Conservation (phyloP, 2,329 filamentous ascomycete genomes). For the Fusarium sp. region DNA sequence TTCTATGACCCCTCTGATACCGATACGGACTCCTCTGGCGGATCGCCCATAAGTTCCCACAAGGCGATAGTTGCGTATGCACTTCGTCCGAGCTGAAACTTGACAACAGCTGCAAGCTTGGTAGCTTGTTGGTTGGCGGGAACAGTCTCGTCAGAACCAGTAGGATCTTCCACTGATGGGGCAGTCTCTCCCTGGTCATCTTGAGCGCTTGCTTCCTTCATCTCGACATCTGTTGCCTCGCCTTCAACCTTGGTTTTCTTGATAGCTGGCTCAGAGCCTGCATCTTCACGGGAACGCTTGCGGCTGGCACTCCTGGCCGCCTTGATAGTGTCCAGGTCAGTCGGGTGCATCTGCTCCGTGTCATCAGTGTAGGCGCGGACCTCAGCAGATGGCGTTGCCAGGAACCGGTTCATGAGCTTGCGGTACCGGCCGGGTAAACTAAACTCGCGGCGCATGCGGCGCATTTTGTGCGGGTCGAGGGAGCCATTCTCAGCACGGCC, state of each 20-base stretch:
- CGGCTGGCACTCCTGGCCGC: conserved; percentile 49
- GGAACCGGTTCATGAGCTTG: conserved; percentile 83
- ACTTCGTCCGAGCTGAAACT: conserved; percentile 82
- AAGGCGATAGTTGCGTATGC: conserved; percentile 90
- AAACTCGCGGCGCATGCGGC: conserved; percentile 86
- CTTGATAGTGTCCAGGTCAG: conserved; percentile 82
- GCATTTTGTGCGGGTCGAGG: conserved; percentile 90
- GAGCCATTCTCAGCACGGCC: conserved; percentile 80
- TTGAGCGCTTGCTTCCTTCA: conserved; percentile 27
- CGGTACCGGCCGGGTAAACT: conserved; percentile 92
- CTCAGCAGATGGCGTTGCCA: conserved; percentile 75
- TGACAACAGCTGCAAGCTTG: conserved; percentile 78
- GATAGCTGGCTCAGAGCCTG: conserved; percentile 28
- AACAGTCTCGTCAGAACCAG: conserved; percentile 16
- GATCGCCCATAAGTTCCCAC: conserved; percentile 79
- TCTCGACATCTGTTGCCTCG: conserved; percentile 30
- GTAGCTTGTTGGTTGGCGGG: conserved; percentile 37
- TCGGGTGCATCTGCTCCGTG: conserved; percentile 89
- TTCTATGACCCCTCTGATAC: conserved; percentile 8
- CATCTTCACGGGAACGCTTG: conserved; percentile 43
- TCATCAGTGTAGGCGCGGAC: conserved; percentile 79
- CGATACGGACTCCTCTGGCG: conserved; percentile 45
- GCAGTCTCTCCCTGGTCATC: conserved; percentile 16
- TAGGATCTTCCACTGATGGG: conserved; percentile 19
- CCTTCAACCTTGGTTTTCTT: conserved; percentile 50